Conservation (phyloP, 2,329 filamentous ascomycete species). For the Alternaria metachromatica region DNA sequence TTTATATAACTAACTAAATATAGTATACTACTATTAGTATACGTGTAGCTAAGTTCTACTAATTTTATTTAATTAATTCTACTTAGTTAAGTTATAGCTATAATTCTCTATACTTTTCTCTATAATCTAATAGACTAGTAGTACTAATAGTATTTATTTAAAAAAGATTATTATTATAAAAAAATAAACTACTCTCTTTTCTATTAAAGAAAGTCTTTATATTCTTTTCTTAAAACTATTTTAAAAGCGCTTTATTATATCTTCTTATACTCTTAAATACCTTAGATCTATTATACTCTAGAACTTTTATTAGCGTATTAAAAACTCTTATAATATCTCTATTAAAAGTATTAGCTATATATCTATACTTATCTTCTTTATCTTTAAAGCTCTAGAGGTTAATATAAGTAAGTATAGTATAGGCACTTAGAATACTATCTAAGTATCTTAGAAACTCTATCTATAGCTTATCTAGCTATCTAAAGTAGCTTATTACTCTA, state of each 20-base stretch:
- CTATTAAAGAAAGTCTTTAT: not conserved
- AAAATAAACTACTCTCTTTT: not conserved
- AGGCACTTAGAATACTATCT: not conserved
- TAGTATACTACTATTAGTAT: not conserved
- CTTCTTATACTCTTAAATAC: slow-evolving; percentile 8
- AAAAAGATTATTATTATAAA: not conserved
- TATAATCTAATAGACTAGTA: not conserved
- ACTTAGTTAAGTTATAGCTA: not conserved
- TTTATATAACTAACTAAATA: not conserved
- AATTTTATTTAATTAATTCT: not conserved
- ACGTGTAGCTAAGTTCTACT: not conserved
- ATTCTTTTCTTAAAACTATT: slow-evolving; percentile 6
- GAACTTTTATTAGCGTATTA: slow-evolving; percentile 10
- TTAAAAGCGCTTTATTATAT: slow-evolving; percentile 15
- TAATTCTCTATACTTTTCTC: not conserved
- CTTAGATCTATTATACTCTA: slow-evolving; percentile 8
- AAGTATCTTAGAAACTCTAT: slow-evolving; percentile 4
- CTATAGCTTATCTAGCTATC: slow-evolving; percentile 9
- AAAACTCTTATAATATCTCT: slow-evolving; percentile 13
- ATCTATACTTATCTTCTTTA: not conserved
- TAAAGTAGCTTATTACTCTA: slow-evolving; percentile 9
- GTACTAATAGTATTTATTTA: not conserved
- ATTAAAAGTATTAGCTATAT: slow-evolving; percentile 2
- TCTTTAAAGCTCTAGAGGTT: not conserved
- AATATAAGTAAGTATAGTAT: slow-evolving; percentile 15